Evolutionary conservation across 768 basidiomycete species (phyloP).

Genomic region (Auricularia cornea): DNA sequence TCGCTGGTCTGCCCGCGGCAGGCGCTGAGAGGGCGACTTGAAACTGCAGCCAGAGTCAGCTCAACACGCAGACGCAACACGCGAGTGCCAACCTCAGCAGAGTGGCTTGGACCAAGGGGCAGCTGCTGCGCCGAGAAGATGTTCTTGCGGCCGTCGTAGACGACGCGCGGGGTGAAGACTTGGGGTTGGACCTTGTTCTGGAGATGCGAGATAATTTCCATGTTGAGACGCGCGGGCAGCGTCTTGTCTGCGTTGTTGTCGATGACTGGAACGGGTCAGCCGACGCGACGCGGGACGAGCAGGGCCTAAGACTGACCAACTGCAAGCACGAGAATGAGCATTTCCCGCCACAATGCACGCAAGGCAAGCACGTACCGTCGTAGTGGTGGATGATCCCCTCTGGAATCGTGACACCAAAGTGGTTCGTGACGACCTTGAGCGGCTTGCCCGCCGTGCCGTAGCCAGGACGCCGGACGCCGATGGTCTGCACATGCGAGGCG

Average conservation of each 20-base stretch:
- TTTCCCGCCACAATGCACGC: not conserved
- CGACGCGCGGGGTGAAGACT: constrained; percentile 66
- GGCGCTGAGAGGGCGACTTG: constrained; percentile 44
- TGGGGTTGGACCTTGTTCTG: constrained; percentile 49
- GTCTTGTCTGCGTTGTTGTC: constrained; percentile 44
- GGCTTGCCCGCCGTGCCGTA: constrained; percentile 50
- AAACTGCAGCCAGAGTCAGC: constrained; percentile 36
- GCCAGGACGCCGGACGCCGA: constrained; percentile 62
- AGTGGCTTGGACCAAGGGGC: constrained; percentile 41
- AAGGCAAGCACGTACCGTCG: constrained; percentile 45
- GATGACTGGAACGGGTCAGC: constrained; percentile 9
- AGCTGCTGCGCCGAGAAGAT: constrained; percentile 54
- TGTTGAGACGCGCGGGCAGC: constrained; percentile 56
- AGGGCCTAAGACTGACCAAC: constrained; percentile 17
- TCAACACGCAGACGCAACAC: not conserved
- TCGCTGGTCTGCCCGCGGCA: constrained; percentile 31
- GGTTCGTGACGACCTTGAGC: constrained; percentile 44
- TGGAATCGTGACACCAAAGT: constrained; percentile 55
- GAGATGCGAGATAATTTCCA: constrained; percentile 58
- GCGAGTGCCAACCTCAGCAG: constrained; percentile 43
- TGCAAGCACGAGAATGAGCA: not conserved
- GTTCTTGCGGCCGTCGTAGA: constrained; percentile 77
- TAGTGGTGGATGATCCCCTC: constrained; percentile 65
- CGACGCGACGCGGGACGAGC: not conserved
- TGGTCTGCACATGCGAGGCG: constrained; percentile 34